A percentile compares a stretch with the other conserved stretches of the same genome.
Conservation (phyloP, 208 protist genomes). For the Crithidia fasciculata region DNA sequence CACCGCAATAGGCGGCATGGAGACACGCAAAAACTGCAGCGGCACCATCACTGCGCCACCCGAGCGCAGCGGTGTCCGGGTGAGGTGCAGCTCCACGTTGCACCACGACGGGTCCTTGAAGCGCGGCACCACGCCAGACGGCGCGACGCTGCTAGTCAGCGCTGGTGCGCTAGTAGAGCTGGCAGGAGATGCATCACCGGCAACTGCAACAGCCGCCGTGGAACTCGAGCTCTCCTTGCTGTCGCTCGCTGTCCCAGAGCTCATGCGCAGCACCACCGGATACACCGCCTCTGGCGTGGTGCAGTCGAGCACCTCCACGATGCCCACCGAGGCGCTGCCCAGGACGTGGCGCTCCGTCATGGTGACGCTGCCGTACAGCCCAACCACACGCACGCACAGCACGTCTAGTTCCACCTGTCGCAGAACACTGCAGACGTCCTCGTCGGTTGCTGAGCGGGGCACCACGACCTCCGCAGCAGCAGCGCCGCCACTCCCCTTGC, state of each 20-base stretch:
- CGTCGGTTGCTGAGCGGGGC: slow-evolving; percentile 14
- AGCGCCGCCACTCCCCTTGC: not conserved
- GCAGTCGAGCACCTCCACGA: slow-evolving; percentile 66
- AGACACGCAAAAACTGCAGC: slow-evolving; percentile 43
- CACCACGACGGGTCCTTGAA: slow-evolving; percentile 31
- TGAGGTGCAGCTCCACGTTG: slow-evolving; percentile 29
- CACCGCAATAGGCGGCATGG: slow-evolving; percentile 43
- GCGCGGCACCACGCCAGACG: not conserved
- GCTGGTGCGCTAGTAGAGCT: no score
- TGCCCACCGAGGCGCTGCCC: slow-evolving; percentile 41
- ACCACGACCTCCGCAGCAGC: not conserved
- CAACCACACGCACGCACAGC: slow-evolving; percentile 47
- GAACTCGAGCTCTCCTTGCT: not conserved
- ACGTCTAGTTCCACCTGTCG: slow-evolving; percentile 59
- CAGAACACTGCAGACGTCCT: slow-evolving; percentile 25
- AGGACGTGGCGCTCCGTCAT: slow-evolving; percentile 62
- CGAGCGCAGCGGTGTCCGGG: not conserved
- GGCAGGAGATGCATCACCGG: not conserved
- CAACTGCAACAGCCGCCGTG: not conserved
- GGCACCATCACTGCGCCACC: slow-evolving; percentile 31
- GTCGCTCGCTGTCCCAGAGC: not conserved
- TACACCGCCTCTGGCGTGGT: slow-evolving; percentile 35
- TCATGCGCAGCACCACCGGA: slow-evolving; percentile 32
- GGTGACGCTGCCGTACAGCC: slow-evolving; percentile 44
- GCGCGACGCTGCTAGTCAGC: not conserved